Conservation (phyloP, 257 asterid genomes). For the Nicotiana sylvestris region DNA sequence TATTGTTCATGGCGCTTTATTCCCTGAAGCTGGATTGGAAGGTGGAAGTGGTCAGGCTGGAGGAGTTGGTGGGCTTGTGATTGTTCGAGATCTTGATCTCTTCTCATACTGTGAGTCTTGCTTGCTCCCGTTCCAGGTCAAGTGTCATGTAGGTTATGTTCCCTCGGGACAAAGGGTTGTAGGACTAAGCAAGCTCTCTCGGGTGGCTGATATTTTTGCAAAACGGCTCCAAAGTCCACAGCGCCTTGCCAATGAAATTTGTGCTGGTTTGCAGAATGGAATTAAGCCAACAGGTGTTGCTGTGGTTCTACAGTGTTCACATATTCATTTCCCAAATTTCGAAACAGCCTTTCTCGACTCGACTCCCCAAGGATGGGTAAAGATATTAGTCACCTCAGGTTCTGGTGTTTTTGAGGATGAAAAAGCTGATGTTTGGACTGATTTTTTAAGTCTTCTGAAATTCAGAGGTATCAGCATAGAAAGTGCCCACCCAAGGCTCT, state of each 20-base stretch:
- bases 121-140: conserved; percentile 89
- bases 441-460: conserved; percentile 67
- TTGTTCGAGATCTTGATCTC: conserved; percentile 91
- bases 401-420: conserved; percentile 68
- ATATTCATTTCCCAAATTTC: conserved; percentile 58
- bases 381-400: conserved; percentile 49
- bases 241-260: conserved; percentile 69
- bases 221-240: conserved; percentile 94
- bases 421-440: conserved; percentile 56
- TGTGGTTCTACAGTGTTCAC: conserved; percentile 70
- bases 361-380: conserved; percentile 53
- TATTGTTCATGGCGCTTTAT: conserved; percentile 75
- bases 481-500: conserved; percentile 3
- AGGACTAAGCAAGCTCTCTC: conserved; percentile 90
- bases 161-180: conserved; percentile 79
- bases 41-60: conserved; percentile 75
- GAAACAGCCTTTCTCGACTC: conserved; percentile 43
- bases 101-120: conserved; percentile 93
- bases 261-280: conserved; percentile 61
- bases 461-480: conserved; percentile 41
- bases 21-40: conserved; percentile 86
- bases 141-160: conserved; percentile 85
- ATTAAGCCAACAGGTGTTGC: conserved; percentile 89
- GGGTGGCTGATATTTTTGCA: conserved; percentile 82
- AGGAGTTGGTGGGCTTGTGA: conserved; percentile 89